Percentiles rank a stretch among this genome's conserved stretches.
Evolutionary conservation across 2,329 filamentous ascomycete species (phyloP).

Genomic region (Cladosporium austrohemisphaericum): DNA sequence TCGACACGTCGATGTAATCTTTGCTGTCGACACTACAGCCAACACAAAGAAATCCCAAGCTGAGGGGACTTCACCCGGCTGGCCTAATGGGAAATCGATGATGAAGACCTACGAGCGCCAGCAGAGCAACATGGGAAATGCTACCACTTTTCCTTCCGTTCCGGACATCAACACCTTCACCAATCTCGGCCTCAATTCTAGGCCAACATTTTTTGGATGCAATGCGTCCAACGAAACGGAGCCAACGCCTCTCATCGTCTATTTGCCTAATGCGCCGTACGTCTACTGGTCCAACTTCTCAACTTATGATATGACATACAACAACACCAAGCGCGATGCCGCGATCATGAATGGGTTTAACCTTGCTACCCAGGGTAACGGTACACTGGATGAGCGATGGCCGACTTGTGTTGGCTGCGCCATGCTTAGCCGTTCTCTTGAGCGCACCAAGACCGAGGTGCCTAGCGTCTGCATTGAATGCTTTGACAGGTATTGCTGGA

Average conservation of each 20-base stretch:
- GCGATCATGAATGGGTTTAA: slow-evolving; percentile 87
- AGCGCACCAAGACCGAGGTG: slow-evolving; percentile 63
- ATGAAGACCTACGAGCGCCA: no score
- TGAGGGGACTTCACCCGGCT: slow-evolving; percentile 45
- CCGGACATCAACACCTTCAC: slow-evolving; percentile 71
- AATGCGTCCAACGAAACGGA: slow-evolving; percentile 60
- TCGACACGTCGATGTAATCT: slow-evolving; percentile 74
- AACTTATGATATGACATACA: slow-evolving; percentile 68
- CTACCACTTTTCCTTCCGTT: background rate
- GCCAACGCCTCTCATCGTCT: slow-evolving; percentile 69
- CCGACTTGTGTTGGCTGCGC: slow-evolving; percentile 83
- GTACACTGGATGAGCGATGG: slow-evolving; percentile 68
- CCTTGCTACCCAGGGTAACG: slow-evolving; percentile 77
- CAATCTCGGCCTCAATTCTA: slow-evolving; percentile 69
- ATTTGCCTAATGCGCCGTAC: slow-evolving; percentile 69
- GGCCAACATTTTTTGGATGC: slow-evolving; percentile 71
- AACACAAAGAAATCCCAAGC: slow-evolving; percentile 52
- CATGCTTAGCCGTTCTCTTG: slow-evolving; percentile 70
- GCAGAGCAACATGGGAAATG: no score
- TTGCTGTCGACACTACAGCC: slow-evolving; percentile 73
- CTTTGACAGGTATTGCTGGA: slow-evolving; percentile 86
- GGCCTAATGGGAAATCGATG: slow-evolving; percentile 85
- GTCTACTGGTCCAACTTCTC: slow-evolving; percentile 71
- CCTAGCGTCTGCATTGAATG: slow-evolving; percentile 72
- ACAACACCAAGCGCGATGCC: slow-evolving; percentile 63